Percentiles rank a stretch among this genome's conserved stretches.
phyloP scores from a whole-genome alignment of 352 stramenopile genomes.

The Phytopythium montanum region DNA sequence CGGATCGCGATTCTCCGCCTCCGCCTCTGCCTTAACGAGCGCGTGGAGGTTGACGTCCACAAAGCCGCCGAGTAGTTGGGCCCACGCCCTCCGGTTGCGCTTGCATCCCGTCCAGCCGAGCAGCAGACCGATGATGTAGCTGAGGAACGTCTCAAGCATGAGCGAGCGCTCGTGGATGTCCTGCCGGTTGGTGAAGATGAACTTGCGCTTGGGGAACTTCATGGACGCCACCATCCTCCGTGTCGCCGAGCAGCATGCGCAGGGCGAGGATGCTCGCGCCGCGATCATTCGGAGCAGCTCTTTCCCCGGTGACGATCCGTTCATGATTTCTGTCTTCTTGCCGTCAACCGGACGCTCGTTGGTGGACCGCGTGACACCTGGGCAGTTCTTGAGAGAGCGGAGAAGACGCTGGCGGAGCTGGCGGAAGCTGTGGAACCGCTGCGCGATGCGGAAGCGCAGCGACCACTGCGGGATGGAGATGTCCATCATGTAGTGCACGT shows the following conservation, averaged over 20 bases:
- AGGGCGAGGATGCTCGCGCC: constrained; percentile 23
- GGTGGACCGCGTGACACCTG: constrained; percentile 13
- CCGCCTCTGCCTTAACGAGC: constrained; percentile 8
- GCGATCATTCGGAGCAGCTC: constrained; percentile 26
- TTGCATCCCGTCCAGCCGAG: constrained; percentile 43
- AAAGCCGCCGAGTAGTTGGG: constrained; percentile 44
- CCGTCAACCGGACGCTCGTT: constrained; percentile 11
- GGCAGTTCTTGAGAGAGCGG: constrained; percentile 39
- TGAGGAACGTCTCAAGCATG: constrained; percentile 50
- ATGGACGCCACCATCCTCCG: constrained; percentile 31
- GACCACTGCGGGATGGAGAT: constrained; percentile 36
- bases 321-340: constrained; percentile 7
- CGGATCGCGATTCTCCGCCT: constrained; percentile 13
- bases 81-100: constrained; percentile 41
- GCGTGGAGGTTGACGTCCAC: constrained; percentile 41
- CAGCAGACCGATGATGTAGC: constrained; percentile 30
- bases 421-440: constrained; percentile 60
- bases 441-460: constrained; percentile 40
- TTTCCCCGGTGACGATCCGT: constrained; percentile 12
- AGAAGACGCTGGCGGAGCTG: constrained; percentile 48
- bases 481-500: constrained; percentile 71
- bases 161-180: constrained; percentile 44
- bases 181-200: constrained; percentile 41
- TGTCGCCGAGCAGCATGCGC: constrained; percentile 30
- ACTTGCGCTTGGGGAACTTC: constrained; percentile 47